These are phyloP conservation scores for Paecilomyces sp. DNA, from an alignment of 2,329 filamentous ascomycete genomes.

Conservation along the genomic window DNA sequence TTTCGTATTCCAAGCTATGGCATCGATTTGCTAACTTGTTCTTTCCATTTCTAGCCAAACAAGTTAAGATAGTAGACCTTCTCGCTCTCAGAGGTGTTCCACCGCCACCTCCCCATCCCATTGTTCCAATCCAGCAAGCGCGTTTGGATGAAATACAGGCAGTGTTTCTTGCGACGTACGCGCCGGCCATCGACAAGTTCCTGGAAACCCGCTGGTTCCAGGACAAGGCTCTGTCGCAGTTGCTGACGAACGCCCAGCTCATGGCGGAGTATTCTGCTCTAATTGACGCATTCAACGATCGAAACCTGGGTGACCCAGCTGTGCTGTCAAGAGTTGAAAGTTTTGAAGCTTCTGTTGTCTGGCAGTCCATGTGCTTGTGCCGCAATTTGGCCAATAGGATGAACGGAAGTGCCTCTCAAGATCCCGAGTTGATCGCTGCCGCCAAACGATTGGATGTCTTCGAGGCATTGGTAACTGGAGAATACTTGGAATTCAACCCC, in stretches of 20 bases:
- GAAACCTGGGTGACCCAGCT: constrained; percentile 29
- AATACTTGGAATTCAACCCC: constrained; percentile 50
- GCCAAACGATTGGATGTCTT: constrained; percentile 67
- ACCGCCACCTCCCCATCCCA: constrained; percentile 49
- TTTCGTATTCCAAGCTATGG: neutral
- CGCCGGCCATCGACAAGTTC: constrained; percentile 64
- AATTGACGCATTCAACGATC: constrained; percentile 42
- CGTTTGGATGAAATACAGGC: constrained; percentile 61
- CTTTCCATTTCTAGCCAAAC: constrained; percentile 46
- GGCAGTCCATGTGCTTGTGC: constrained; percentile 51
- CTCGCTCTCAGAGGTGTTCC: constrained; percentile 57
- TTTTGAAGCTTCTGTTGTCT: constrained; percentile 54
- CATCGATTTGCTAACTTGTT: neutral
- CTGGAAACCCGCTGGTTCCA: constrained; percentile 82
- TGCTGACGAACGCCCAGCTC: constrained; percentile 52
- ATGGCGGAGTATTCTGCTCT: constrained; percentile 62
- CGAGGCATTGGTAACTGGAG: constrained; percentile 68
- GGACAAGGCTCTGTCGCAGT: constrained; percentile 43
- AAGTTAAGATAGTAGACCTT: constrained; percentile 67
- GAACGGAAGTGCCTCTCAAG: constrained; percentile 28
- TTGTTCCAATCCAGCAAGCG: constrained; percentile 36
- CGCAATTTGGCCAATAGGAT: constrained; percentile 33
- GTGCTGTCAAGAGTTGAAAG: constrained; percentile 38
- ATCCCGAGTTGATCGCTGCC: constrained; percentile 57
- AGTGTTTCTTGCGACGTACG: constrained; percentile 70